Evolutionary conservation across 2,329 filamentous ascomycete species (phyloP).

Genomic region (Byssochlamys sp.): DNA sequence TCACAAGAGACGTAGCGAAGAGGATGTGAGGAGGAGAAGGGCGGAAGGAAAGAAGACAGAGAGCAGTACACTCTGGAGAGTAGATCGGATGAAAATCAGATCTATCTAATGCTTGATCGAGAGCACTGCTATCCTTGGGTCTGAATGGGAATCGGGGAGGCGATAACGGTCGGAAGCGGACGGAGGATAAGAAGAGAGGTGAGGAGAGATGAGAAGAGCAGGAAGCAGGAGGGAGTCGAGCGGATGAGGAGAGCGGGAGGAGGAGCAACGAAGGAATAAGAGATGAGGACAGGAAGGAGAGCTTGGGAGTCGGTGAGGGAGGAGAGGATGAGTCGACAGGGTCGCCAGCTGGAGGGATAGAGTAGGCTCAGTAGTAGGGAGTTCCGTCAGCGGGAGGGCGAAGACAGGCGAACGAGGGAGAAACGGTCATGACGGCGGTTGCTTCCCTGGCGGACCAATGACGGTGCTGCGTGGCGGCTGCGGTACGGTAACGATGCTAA

Average conservation of each 20-base stretch:
- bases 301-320: constrained; percentile 7
- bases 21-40: constrained; percentile 1
- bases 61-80: background rate
- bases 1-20: constrained; percentile 2
- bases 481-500: constrained; percentile 11
- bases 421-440: constrained; percentile 3
- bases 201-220: constrained; percentile 2
- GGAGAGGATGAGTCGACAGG: constrained; percentile 8
- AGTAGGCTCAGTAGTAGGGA: background rate
- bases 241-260: constrained; percentile 4
- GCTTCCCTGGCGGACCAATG: constrained; percentile 8
- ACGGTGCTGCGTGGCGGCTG: background rate
- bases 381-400: constrained; percentile 2
- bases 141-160: background rate
- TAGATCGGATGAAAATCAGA: background rate
- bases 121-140: constrained; percentile 5
- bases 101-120: constrained; percentile 1
- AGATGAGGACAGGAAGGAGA: constrained; percentile 11
- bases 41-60: background rate
- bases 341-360: constrained; percentile 7
- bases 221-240: constrained; percentile 7
- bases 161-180: constrained; percentile 1
- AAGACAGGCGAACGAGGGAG: constrained; percentile 16
- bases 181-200: background rate
- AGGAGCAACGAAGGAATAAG: constrained; percentile 11